These are phyloP conservation scores for Saprolegnia diclina DNA, from an alignment of 352 stramenopile genomes.

Conservation along the genomic window DNA sequence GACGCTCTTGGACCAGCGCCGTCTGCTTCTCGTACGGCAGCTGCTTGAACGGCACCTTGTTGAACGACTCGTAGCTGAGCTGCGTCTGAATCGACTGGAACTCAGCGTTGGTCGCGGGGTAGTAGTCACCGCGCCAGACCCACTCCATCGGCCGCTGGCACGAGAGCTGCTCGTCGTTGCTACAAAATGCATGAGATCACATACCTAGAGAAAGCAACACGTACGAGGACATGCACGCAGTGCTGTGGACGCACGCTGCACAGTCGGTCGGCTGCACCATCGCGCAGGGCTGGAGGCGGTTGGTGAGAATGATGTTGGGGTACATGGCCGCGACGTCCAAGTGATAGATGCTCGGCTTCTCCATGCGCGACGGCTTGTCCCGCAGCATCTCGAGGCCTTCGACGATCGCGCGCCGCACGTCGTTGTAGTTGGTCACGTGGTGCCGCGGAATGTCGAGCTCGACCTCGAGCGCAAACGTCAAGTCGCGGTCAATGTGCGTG, in stretches of 20 bases:
- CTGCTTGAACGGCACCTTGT: constrained; percentile 54
- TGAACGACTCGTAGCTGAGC: constrained; percentile 83
- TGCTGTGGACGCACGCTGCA: constrained; percentile 93
- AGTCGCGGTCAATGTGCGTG: constrained; percentile 95
- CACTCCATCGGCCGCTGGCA: constrained; percentile 98
- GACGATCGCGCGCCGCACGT: constrained; percentile 88
- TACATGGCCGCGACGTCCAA: constrained; percentile 99
- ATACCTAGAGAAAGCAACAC: constrained; percentile 13
- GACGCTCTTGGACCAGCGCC: constrained; percentile 62
- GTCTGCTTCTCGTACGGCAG: constrained; percentile 53
- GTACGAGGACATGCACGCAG: constrained; percentile 47
- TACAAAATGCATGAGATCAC: constrained; percentile 40
- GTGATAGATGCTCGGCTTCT: constrained; percentile 97
- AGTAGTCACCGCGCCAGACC: constrained; percentile 98
- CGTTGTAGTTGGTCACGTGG: constrained; percentile 86
- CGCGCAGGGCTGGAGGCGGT: constrained; percentile 95
- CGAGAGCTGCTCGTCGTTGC: constrained; percentile 75
- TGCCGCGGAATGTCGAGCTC: constrained; percentile 85
- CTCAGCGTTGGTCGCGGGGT: constrained; percentile 89
- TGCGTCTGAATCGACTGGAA: constrained; percentile 96
- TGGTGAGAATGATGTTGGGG: constrained; percentile 99
- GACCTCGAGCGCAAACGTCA: constrained; percentile 95
- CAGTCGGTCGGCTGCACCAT: constrained; percentile 96
- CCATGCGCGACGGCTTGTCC: constrained; percentile 86
- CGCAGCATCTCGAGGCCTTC: constrained; percentile 90